Conservation (phyloP, 139 green algal species). For the Deuterostichococcus epilithicus region DNA sequence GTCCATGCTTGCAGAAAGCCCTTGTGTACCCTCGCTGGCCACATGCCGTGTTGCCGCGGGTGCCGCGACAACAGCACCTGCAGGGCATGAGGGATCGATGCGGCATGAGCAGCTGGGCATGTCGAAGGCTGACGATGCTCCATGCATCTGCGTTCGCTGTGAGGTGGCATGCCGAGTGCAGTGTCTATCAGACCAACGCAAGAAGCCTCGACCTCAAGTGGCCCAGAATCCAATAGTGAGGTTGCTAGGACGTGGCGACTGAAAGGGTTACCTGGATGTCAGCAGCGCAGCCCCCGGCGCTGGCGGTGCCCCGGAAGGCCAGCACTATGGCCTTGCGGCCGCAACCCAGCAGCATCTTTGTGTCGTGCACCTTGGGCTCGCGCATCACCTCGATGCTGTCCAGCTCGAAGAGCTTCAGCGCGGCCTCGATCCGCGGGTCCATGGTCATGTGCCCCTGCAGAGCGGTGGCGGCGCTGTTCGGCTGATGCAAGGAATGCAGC, state of each 20-base stretch:
- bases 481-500: too few species aligned
- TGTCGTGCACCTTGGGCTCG: neutral
- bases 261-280: conserved; percentile 3
- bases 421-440: neutral
- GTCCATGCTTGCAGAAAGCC: conserved; percentile 17
- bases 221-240: too few species aligned
- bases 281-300: neutral
- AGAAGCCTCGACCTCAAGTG: neutral
- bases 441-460: neutral
- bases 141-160: too few species aligned
- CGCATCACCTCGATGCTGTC: neutral
- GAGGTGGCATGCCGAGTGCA: too few species aligned
- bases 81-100: too few species aligned
- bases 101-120: too few species aligned
- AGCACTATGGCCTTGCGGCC: conserved; percentile 1
- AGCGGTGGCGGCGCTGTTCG: neutral
- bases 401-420: neutral
- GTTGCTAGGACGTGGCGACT: too few species aligned
- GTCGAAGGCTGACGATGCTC: too few species aligned
- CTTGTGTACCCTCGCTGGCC: conserved; percentile 5
- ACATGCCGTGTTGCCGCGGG: neutral
- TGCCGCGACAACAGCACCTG: neutral
- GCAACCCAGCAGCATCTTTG: conserved; percentile 10
- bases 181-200: too few species aligned
- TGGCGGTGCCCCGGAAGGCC: conserved; percentile 10